Conservation (phyloP, 495 filamentous ascomycete species). For the Penicillium canescens region DNA sequence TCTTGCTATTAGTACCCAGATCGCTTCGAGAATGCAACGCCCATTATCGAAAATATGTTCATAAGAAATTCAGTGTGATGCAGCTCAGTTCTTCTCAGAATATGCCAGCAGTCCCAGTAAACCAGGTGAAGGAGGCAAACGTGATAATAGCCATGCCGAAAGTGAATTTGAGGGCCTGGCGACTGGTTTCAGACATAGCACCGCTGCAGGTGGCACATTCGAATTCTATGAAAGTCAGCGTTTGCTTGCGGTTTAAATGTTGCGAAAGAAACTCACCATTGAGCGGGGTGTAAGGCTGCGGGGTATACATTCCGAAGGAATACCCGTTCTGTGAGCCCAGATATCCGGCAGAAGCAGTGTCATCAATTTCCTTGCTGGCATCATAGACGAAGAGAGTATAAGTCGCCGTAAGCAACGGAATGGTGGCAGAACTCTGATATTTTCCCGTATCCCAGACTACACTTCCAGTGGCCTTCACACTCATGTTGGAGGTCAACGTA, state of each 20-base stretch:
- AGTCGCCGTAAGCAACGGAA: constrained; percentile 64
- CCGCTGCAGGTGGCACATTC: constrained; percentile 71
- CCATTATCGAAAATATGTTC: constrained; percentile 21
- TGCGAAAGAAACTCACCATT: constrained; percentile 46
- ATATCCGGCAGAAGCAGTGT: constrained; percentile 69
- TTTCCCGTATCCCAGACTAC: constrained; percentile 79
- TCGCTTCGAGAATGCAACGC: constrained; percentile 25
- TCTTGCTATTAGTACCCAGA: constrained; percentile 30
- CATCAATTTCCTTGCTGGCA: constrained; percentile 59
- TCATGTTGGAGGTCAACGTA: constrained; percentile 67
- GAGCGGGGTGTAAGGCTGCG: constrained; percentile 64
- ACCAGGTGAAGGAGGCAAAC: constrained; percentile 85
- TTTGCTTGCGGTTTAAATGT: neutral
- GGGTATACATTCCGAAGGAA: constrained; percentile 79
- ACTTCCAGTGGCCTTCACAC: constrained; percentile 52
- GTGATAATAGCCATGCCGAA: constrained; percentile 76
- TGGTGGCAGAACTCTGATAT: constrained; percentile 62
- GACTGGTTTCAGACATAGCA: constrained; percentile 64
- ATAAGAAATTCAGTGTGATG: constrained; percentile 14
- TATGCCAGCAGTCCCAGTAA: constrained; percentile 68
- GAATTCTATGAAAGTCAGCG: constrained; percentile 45
- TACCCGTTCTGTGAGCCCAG: constrained; percentile 63
- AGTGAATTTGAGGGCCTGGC: constrained; percentile 68
- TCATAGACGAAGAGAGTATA: constrained; percentile 90
- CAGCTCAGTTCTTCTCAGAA: constrained; percentile 28